Evolutionary conservation across 306 rosid species (phyloP).

Genomic region (Alnus glutinosa): DNA sequence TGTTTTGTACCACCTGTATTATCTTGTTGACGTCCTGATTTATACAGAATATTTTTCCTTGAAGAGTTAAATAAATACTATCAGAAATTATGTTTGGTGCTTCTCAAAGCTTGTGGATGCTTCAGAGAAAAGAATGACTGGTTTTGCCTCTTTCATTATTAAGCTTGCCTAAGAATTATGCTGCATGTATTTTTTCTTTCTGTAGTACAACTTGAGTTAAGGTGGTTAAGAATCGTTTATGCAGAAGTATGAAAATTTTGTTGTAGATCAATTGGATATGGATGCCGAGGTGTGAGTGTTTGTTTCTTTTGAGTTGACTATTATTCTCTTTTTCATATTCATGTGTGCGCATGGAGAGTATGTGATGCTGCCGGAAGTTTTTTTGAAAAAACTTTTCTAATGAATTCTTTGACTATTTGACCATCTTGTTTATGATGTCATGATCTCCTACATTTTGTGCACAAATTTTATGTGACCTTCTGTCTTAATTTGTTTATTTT

Average conservation of each 20-base stretch:
- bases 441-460: constrained; percentile 4
- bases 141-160: constrained; percentile 13
- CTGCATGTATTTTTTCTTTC: constrained; percentile 1
- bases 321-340: too few relatives aligned
- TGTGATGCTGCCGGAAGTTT: too few relatives aligned
- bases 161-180: constrained; percentile 7
- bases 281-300: constrained; percentile 2
- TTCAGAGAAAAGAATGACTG: constrained; percentile 1
- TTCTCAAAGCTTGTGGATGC: constrained; percentile 12
- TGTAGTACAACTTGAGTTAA: constrained; percentile 17
- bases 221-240: constrained; percentile 5
- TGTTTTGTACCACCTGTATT: too few relatives aligned
- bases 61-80: too few relatives aligned
- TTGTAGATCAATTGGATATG: constrained; percentile 2
- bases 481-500: neutral
- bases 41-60: too few relatives aligned
- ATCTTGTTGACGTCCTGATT: too few relatives aligned
- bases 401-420: too few relatives aligned
- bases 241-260: neutral
- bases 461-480: neutral
- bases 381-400: too few relatives aligned
- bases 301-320: neutral
- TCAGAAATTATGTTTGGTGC: neutral
- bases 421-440: neutral
- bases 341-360: too few relatives aligned